Percentiles rank a stretch among this genome's conserved stretches.
Conservation (phyloP, 768 basidiomycete genomes). For the Hysterangium stoloniferum region DNA sequence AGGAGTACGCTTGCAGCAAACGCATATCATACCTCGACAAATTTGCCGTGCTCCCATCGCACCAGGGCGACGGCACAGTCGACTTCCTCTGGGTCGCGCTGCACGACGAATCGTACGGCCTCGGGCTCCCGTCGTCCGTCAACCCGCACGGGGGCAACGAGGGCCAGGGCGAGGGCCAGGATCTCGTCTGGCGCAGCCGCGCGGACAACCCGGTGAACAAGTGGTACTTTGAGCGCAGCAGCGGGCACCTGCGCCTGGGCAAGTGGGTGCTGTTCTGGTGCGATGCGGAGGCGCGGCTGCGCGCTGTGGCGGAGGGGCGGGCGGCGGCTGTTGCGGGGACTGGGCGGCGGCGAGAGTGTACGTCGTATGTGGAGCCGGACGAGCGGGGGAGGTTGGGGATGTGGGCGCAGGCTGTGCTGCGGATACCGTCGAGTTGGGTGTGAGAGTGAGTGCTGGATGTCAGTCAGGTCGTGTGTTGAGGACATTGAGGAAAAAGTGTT, state of each 20-base stretch:
- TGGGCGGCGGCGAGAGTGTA: slow-evolving; percentile 51
- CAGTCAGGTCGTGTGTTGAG: no score
- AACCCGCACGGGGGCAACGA: slow-evolving; percentile 93
- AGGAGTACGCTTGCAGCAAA: slow-evolving; percentile 29
- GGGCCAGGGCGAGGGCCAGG: slow-evolving; percentile 83
- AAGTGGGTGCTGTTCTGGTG: slow-evolving; percentile 98
- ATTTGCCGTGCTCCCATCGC: slow-evolving; percentile 89
- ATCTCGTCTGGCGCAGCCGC: slow-evolving; percentile 93
- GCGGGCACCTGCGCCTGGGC: slow-evolving; percentile 80
- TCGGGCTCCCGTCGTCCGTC: slow-evolving; percentile 86
- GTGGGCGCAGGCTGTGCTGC: slow-evolving; percentile 63
- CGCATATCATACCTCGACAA: slow-evolving; percentile 94
- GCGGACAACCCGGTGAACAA: slow-evolving; percentile 95
- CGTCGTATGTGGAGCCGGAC: slow-evolving; percentile 71
- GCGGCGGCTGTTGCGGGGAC: slow-evolving; percentile 40
- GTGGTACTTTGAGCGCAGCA: slow-evolving; percentile 97
- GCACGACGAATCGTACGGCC: slow-evolving; percentile 96
- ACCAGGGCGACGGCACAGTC: slow-evolving; percentile 98
- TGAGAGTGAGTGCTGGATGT: no score
- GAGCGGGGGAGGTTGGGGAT: slow-evolving; percentile 60
- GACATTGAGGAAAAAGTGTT: no score
- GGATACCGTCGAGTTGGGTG: slow-evolving; percentile 78
- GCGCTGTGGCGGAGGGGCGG: slow-evolving; percentile 26
- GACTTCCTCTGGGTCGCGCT: slow-evolving; percentile 99
- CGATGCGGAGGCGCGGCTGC: slow-evolving; percentile 84